A percentile compares a stretch with the other conserved stretches of the same genome.
Evolutionary conservation across 306 rosid genomes (phyloP).

Genomic region (Gastrolobium villosum): DNA sequence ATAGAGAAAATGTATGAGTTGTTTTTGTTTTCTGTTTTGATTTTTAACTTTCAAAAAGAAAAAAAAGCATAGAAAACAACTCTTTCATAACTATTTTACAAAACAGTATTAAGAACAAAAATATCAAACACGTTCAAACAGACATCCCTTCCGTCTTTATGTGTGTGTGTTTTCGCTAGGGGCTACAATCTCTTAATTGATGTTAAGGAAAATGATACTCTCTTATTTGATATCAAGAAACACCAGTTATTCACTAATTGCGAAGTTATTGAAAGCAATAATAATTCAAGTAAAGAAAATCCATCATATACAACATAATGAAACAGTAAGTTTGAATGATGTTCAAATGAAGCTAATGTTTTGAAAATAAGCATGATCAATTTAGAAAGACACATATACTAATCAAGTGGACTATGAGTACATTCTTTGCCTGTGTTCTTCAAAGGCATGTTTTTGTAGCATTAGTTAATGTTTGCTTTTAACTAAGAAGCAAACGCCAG

Average conservation of each 20-base stretch:
- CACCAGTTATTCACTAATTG: not conserved
- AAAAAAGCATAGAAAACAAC: too few relatives aligned
- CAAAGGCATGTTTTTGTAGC: constrained; percentile 33
- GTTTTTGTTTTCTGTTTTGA: too few relatives aligned
- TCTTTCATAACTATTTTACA: too few relatives aligned
- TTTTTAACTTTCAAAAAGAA: too few relatives aligned
- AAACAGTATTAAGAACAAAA: too few relatives aligned
- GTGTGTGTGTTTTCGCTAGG: not conserved
- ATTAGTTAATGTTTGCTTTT: not conserved
- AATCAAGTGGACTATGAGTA: constrained; percentile 20
- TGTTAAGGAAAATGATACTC: constrained; percentile 2
- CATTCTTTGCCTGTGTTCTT: constrained; percentile 40
- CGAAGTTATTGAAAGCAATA: not conserved
- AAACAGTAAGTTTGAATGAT: not conserved
- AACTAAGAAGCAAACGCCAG: constrained; percentile 33
- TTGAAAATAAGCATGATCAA: constrained; percentile 21
- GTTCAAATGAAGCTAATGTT: constrained; percentile 7
- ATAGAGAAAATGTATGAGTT: too few relatives aligned
- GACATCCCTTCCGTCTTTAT: not conserved
- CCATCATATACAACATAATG: not conserved
- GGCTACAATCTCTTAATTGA: not conserved
- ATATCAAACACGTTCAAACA: too few relatives aligned
- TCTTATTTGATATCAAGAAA: not conserved
- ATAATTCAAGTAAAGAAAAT: constrained; percentile 7
- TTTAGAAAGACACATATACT: constrained; percentile 8